phyloP scores from a whole-genome alignment of 768 basidiomycete genomes.

The Flagelloscypha sp. region DNA sequence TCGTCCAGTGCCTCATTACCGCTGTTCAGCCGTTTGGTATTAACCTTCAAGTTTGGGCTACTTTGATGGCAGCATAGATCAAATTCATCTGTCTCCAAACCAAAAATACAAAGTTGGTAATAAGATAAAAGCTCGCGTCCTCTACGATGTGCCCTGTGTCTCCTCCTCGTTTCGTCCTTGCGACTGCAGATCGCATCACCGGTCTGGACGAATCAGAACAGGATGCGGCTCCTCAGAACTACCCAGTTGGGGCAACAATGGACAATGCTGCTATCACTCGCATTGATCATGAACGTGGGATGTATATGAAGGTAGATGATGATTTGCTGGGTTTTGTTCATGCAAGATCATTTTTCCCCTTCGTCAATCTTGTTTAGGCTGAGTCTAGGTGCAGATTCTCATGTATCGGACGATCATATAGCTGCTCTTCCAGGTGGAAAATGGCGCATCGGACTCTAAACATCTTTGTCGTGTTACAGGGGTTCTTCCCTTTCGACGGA shows the following conservation, averaged over 20 bases:
- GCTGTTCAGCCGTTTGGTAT: constrained; percentile 65
- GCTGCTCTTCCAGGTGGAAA: constrained; percentile 73
- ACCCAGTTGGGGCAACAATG: constrained; percentile 67
- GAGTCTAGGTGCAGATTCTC: constrained; percentile 86
- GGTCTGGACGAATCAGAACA: constrained; percentile 29
- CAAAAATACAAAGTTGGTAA: constrained; percentile 53
- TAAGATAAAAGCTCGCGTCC: constrained; percentile 75
- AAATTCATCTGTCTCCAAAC: constrained; percentile 58
- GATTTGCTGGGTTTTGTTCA: constrained; percentile 78
- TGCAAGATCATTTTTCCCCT: constrained; percentile 38
- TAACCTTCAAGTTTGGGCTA: constrained; percentile 85
- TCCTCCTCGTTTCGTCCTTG: constrained; percentile 80
- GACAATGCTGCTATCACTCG: constrained; percentile 65
- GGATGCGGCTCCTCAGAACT: constrained; percentile 20
- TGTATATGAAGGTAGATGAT: constrained; percentile 58
- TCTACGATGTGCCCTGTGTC: constrained; percentile 70
- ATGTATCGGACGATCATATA: constrained; percentile 87
- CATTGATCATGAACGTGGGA: constrained; percentile 76
- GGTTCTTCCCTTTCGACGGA: constrained; percentile 80
- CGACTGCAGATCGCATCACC: constrained; percentile 65
- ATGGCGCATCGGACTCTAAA: constrained; percentile 70
- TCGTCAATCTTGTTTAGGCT: constrained; percentile 4
- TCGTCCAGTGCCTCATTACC: constrained; percentile 79
- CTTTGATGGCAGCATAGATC: constrained; percentile 85
- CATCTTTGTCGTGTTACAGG: constrained; percentile 85